Percentiles rank a stretch among this genome's conserved stretches.
Evolutionary conservation across 768 basidiomycete genomes (phyloP).

Genomic region (Calocybe gangraenosa): DNA sequence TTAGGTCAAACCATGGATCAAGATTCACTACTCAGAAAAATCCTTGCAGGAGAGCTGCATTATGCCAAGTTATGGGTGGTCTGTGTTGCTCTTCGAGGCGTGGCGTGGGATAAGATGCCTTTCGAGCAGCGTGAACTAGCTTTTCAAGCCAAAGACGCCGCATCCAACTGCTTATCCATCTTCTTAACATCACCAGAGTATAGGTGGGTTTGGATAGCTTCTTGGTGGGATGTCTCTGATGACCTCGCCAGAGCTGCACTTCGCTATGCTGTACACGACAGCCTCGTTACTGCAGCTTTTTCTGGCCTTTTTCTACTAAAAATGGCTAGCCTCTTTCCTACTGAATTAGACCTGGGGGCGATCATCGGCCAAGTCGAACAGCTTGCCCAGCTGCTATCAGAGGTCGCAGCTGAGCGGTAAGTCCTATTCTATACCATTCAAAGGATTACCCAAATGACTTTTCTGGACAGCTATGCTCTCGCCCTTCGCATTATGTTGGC

Average conservation of each 20-base stretch:
- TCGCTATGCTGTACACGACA: slow-evolving; percentile 90
- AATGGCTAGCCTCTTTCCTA: slow-evolving; percentile 91
- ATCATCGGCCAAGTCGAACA: slow-evolving; percentile 88
- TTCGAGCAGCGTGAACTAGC: slow-evolving; percentile 93
- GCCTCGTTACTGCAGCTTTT: slow-evolving; percentile 87
- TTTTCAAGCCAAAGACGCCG: slow-evolving; percentile 93
- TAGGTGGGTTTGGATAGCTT: slow-evolving; percentile 53
- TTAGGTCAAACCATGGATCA: slow-evolving; percentile 79
- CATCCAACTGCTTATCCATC: slow-evolving; percentile 77
- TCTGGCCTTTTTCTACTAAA: slow-evolving; percentile 89
- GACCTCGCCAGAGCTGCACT: slow-evolving; percentile 63
- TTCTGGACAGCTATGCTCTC: slow-evolving; percentile 69
- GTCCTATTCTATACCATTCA: slow-evolving; percentile 9
- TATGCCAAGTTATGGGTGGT: slow-evolving; percentile 95
- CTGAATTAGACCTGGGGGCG: slow-evolving; percentile 70
- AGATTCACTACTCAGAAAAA: slow-evolving; percentile 79
- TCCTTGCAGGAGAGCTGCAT: slow-evolving; percentile 83
- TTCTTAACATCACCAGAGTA: slow-evolving; percentile 81
- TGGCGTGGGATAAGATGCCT: slow-evolving; percentile 94
- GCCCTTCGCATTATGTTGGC: slow-evolving; percentile 92
- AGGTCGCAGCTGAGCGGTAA: slow-evolving; percentile 89
- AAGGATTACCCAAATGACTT: neutral
- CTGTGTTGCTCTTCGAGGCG: slow-evolving; percentile 87
- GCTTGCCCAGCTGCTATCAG: slow-evolving; percentile 83
- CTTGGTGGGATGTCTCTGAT: neutral